Conservation (phyloP, 306 rosid genomes). For the Dryas alaskensis region DNA sequence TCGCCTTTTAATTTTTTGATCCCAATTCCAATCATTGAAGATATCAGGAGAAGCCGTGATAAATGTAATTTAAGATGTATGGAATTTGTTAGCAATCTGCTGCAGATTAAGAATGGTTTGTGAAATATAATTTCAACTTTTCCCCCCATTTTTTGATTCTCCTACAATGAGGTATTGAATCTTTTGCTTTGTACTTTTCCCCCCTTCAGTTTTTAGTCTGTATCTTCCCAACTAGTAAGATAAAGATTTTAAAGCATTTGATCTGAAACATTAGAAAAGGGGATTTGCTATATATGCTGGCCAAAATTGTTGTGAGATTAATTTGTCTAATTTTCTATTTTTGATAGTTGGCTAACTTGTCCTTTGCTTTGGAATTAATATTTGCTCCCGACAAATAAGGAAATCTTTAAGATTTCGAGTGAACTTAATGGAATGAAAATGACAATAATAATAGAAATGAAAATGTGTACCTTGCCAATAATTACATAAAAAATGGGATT, state of each 20-base stretch:
- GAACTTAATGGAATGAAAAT: no score
- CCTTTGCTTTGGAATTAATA: no score
- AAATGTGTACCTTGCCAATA: not conserved
- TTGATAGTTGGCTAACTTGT: no score
- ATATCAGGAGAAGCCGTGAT: slow-evolving; percentile 48
- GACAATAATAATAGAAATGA: no score
- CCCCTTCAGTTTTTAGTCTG: not conserved
- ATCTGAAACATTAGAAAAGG: no score
- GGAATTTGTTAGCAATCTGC: slow-evolving; percentile 56
- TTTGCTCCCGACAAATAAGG: no score
- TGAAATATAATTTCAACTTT: slow-evolving; percentile 49
- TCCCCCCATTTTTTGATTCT: not conserved
- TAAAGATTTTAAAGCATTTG: no score
- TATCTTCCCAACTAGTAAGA: no score
- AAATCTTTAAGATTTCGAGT: no score
- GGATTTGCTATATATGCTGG: no score
- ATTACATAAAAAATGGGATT: not conserved
- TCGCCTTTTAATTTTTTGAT: slow-evolving; percentile 33
- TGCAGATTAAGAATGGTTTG: slow-evolving; percentile 55
- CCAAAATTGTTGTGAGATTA: no score
- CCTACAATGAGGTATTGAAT: slow-evolving; percentile 28
- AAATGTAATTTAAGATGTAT: slow-evolving; percentile 55
- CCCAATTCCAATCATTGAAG: slow-evolving; percentile 41
- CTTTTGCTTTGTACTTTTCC: not conserved
- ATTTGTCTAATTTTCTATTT: no score